phyloP scores from a whole-genome alignment of 164 flowering plant genomes.

The Tetrastigma voinierianum region DNA sequence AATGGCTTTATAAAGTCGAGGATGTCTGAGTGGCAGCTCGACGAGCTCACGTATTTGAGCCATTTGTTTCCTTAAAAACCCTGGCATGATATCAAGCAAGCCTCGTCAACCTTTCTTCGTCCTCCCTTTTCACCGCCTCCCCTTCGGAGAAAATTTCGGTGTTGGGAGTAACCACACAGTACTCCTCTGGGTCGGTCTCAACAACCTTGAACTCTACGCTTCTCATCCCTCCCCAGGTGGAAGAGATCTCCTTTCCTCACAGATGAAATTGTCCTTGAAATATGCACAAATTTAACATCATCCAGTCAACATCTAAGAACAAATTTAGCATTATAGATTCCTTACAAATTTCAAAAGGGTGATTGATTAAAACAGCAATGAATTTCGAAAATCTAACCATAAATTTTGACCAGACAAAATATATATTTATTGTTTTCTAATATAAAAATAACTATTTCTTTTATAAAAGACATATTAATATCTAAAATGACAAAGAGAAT shows the following conservation, averaged over 20 bases:
- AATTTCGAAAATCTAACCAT: too few species aligned
- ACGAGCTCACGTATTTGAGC: conserved; percentile 42
- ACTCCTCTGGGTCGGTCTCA: conserved; percentile 39
- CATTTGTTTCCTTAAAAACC: conserved; percentile 42
- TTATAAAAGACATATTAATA: too few species aligned
- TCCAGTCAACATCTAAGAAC: background rate
- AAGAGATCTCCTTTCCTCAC: conserved; percentile 42
- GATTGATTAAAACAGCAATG: too few species aligned
- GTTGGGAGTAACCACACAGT: conserved; percentile 43
- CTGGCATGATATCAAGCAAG: conserved; percentile 43
- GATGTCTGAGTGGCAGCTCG: conserved; percentile 42
- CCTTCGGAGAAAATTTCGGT: conserved; percentile 47
- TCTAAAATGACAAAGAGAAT: too few species aligned
- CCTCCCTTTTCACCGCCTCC: conserved; percentile 36
- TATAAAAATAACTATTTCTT: too few species aligned
- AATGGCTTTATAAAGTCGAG: conserved; percentile 37
- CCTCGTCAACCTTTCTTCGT: conserved; percentile 38
- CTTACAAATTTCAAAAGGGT: too few species aligned
- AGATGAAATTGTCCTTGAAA: conserved; percentile 39
- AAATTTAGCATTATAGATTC: background rate
- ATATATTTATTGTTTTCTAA: too few species aligned
- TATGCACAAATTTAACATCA: conserved; percentile 23
- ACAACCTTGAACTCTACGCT: conserved; percentile 45
- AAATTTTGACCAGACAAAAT: too few species aligned
- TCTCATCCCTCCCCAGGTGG: conserved; percentile 43